Conservation (phyloP, 169 alveolate species). For the Eimeria zaria region DNA sequence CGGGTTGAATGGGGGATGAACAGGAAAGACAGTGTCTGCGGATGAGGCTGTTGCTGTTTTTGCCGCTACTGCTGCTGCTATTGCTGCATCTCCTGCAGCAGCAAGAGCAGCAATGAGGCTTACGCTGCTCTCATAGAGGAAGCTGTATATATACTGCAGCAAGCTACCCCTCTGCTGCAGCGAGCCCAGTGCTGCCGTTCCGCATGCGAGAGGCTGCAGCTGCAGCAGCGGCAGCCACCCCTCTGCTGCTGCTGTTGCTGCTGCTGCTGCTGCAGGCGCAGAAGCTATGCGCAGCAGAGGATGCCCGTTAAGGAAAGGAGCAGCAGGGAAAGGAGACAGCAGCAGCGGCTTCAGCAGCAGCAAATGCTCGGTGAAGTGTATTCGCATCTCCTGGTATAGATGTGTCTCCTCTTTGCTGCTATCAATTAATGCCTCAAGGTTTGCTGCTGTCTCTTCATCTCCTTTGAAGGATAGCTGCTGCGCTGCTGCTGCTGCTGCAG, state of each 20-base stretch:
- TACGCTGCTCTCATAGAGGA: slow-evolving; percentile 31
- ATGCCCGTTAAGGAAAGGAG: not conserved
- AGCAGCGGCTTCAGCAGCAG: slow-evolving; percentile 42
- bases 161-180: not conserved
- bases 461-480: not conserved
- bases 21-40: not conserved
- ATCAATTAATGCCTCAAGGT: not conserved
- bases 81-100: not conserved
- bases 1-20: not conserved
- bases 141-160: slow-evolving; percentile 60
- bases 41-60: not conserved
- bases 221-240: too few relatives aligned
- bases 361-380: slow-evolving; percentile 11
- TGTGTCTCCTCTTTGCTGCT: not conserved
- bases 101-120: not conserved
- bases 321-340: not conserved
- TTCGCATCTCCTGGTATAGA: slow-evolving; percentile 17
- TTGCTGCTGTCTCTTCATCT: slow-evolving; percentile 6
- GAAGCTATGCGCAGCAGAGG: slow-evolving; percentile 21
- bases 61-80: slow-evolving; percentile 25
- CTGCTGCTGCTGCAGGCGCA: slow-evolving; percentile 4
- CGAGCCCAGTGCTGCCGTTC: not conserved
- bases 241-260: too few relatives aligned
- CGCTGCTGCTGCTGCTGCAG: slow-evolving; percentile 42
- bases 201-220: slow-evolving; percentile 27